phyloP scores from a whole-genome alignment of 108 stramenopile genomes.

The Discostella pseudostelligera region DNA sequence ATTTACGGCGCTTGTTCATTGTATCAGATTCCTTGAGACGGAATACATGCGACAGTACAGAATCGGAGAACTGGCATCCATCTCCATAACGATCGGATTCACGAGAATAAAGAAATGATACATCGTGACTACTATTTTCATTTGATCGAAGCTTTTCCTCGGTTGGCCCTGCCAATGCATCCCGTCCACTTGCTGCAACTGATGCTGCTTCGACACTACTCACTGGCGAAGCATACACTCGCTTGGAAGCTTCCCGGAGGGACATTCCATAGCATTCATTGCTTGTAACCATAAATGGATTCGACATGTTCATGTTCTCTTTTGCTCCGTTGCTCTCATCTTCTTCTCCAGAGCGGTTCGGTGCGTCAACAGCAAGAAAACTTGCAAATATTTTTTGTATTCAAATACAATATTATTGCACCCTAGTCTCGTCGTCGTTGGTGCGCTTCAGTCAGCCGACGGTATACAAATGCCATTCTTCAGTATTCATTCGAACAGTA shows the following conservation, averaged over 20 bases:
- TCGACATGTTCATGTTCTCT: slow-evolving; percentile 4
- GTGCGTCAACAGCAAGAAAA: neutral
- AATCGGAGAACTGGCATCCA: slow-evolving; percentile 36
- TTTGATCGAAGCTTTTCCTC: neutral
- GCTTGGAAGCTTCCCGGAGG: slow-evolving; percentile 22
- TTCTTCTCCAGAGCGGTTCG: neutral
- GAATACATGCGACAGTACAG: slow-evolving; percentile 43
- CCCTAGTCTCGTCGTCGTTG: no score
- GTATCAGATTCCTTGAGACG: slow-evolving; percentile 39
- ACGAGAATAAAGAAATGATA: slow-evolving; percentile 47
- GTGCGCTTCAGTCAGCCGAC: no score
- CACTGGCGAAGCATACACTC: slow-evolving; percentile 12
- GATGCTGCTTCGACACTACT: neutral
- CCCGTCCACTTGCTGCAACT: neutral
- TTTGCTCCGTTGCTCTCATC: neutral
- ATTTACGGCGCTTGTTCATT: slow-evolving; percentile 49
- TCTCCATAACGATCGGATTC: slow-evolving; percentile 49
- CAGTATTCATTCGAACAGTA: no score
- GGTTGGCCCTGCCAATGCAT: neutral
- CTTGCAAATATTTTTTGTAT: no score
- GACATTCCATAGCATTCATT: slow-evolving; percentile 52
- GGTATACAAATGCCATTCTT: no score
- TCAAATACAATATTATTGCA: no score
- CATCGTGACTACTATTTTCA: slow-evolving; percentile 22
- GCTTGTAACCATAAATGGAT: slow-evolving; percentile 60